These are phyloP conservation scores for Huiozyma sinensis DNA, from an alignment of 805 yeast genomes.

Conservation along the genomic window DNA sequence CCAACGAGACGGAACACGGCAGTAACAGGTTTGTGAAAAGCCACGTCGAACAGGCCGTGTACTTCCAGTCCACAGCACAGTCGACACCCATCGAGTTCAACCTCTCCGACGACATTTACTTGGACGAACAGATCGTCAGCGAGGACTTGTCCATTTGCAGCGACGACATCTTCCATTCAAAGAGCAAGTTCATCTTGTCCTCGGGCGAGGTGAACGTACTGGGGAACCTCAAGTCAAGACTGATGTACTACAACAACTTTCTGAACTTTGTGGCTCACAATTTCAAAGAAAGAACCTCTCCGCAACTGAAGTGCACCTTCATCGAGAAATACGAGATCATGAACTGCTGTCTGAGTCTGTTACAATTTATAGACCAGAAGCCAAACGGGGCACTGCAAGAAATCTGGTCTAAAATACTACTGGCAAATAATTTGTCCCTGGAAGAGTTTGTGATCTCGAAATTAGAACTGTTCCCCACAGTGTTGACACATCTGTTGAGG, in stretches of 20 bases:
- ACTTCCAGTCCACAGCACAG: conserved; percentile 34
- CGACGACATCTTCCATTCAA: conserved; percentile 46
- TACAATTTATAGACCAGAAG: conserved; percentile 17
- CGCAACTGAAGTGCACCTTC: conserved; percentile 31
- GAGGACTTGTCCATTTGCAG: conserved; percentile 41
- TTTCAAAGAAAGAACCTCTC: conserved; percentile 31
- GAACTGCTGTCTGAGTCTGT: conserved; percentile 38
- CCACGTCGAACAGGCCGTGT: conserved; percentile 74
- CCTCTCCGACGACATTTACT: conserved; percentile 34
- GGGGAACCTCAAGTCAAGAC: conserved; percentile 43
- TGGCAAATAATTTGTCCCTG: conserved; percentile 7
- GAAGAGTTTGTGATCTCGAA: conserved; percentile 19
- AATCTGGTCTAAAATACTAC: conserved; percentile 8
- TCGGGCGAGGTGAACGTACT: conserved; percentile 36
- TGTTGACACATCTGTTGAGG: conserved; percentile 19
- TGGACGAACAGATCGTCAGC: conserved; percentile 37
- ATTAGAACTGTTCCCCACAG: conserved; percentile 16
- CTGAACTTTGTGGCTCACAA: conserved; percentile 37
- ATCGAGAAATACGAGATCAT: conserved; percentile 34
- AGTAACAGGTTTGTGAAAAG: conserved; percentile 43
- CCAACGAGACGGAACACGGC: conserved; percentile 15
- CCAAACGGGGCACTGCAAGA: not conserved
- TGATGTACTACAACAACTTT: conserved; percentile 34
- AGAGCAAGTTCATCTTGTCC: conserved; percentile 47
- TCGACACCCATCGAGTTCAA: conserved; percentile 40